Percentiles rank a stretch among this genome's conserved stretches.
phyloP scores from a whole-genome alignment of 1,284 basidiomycete genomes.

The Lignosus rhinocerotis region DNA sequence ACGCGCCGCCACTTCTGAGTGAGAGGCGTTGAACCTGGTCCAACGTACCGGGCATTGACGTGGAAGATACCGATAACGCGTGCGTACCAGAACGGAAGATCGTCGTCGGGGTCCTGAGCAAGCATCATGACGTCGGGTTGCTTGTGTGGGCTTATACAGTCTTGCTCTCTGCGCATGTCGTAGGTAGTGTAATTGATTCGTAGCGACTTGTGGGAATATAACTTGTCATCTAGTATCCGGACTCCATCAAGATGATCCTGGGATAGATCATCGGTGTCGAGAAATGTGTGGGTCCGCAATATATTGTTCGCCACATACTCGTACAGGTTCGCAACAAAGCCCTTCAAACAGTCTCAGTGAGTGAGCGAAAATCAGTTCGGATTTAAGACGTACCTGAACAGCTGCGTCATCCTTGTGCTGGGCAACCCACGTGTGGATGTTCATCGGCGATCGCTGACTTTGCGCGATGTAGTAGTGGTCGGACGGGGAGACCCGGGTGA shows the following conservation, averaged over 20 bases:
- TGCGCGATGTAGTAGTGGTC: neutral
- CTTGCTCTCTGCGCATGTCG: constrained; percentile 34
- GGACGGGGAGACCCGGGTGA: neutral
- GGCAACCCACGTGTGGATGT: too few relatives aligned
- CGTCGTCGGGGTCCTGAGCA: neutral
- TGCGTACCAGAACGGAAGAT: constrained; percentile 21
- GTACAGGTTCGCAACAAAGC: constrained; percentile 24
- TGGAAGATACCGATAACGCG: constrained; percentile 36
- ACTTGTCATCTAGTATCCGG: constrained; percentile 22
- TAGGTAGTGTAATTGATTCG: constrained; percentile 36
- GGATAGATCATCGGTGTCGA: neutral
- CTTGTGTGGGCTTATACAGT: constrained; percentile 35
- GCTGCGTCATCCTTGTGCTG: too few relatives aligned
- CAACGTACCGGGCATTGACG: neutral
- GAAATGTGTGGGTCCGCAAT: constrained; percentile 9
- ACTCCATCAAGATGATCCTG: constrained; percentile 1
- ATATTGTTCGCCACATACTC: constrained; percentile 24
- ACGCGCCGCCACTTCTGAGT: constrained; percentile 2
- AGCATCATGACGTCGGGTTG: constrained; percentile 36
- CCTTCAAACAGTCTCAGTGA: constrained; percentile 15
- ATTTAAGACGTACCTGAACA: too few relatives aligned
- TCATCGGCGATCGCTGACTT: too few relatives aligned
- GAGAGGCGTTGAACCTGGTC: neutral
- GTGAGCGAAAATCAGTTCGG: too few relatives aligned
- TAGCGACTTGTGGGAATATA: constrained; percentile 29